phyloP scores from a whole-genome alignment of 768 basidiomycete species.

The Naganishia vishniacii region DNA sequence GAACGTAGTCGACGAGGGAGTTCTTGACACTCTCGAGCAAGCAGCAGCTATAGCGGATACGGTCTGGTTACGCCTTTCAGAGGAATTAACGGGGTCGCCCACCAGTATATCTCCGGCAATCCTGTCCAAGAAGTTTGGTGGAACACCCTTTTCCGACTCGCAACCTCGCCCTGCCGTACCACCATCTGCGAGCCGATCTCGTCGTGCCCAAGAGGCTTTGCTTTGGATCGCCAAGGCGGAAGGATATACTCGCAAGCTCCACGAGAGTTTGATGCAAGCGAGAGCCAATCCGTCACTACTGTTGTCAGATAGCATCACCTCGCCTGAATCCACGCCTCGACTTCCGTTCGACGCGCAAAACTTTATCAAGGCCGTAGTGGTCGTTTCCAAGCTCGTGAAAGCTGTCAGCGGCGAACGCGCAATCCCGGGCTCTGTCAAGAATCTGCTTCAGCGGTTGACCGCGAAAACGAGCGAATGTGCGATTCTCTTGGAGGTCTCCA shows the following conservation, averaged over 20 bases:
- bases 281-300: conserved; percentile 51
- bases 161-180: background rate
- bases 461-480: conserved; percentile 82
- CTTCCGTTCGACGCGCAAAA: conserved; percentile 70
- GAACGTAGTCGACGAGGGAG: conserved; percentile 68
- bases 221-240: conserved; percentile 58
- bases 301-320: conserved; percentile 51
- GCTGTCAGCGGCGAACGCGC: conserved; percentile 55
- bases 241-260: conserved; percentile 60
- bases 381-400: conserved; percentile 69
- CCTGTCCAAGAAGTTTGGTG: conserved; percentile 12
- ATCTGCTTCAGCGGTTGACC: conserved; percentile 68
- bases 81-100: conserved; percentile 48
- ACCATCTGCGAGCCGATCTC: background rate
- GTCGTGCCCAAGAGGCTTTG: conserved; percentile 34
- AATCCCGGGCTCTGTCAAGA: conserved; percentile 61
- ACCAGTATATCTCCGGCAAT: conserved; percentile 10
- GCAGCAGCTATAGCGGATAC: conserved; percentile 73
- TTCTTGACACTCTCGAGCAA: conserved; percentile 68
- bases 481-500: conserved; percentile 77
- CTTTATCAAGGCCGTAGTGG: conserved; percentile 79
- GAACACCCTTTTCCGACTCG: background rate
- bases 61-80: conserved; percentile 65
- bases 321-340: conserved; percentile 53
- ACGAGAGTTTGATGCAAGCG: conserved; percentile 58